Evolutionary conservation across 768 basidiomycete species (phyloP).

Genomic region (Tylopilus intermedius): DNA sequence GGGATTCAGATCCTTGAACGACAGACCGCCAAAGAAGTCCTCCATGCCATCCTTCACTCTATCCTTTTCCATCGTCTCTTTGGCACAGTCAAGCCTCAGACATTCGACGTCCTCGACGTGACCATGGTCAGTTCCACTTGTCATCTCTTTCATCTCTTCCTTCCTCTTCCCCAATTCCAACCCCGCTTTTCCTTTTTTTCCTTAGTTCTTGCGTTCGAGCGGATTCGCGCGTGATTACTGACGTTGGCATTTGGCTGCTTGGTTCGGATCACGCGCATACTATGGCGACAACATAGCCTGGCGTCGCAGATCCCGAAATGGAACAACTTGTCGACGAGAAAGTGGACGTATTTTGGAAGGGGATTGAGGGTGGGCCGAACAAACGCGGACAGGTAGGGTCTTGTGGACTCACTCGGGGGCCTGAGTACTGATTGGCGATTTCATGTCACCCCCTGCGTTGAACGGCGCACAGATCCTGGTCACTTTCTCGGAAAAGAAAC

Average conservation of each 20-base stretch:
- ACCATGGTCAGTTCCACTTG: slow-evolving; percentile 57
- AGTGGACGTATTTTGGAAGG: slow-evolving; percentile 76
- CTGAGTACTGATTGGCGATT: slow-evolving; percentile 18
- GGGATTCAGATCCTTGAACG: slow-evolving; percentile 63
- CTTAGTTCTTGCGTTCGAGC: not conserved
- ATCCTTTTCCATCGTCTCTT: slow-evolving; percentile 82
- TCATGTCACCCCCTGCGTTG: not conserved
- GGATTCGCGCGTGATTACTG: not conserved
- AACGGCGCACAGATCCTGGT: slow-evolving; percentile 46
- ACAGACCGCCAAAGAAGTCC: slow-evolving; percentile 64
- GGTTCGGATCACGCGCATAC: not conserved
- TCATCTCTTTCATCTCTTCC: not conserved
- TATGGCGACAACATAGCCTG: slow-evolving; percentile 49
- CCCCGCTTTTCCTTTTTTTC: no score
- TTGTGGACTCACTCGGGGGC: not conserved
- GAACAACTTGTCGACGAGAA: slow-evolving; percentile 70
- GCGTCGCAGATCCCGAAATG: slow-evolving; percentile 68
- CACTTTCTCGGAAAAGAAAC: slow-evolving; percentile 72
- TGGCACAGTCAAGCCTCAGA: slow-evolving; percentile 71
- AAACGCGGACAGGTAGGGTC: slow-evolving; percentile 63
- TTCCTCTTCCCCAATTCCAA: not conserved
- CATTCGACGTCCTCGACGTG: slow-evolving; percentile 76
- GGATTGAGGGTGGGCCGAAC: slow-evolving; percentile 54
- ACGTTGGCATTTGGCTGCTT: not conserved
- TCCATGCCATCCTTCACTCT: slow-evolving; percentile 72